A percentile compares a stretch with the other conserved stretches of the same genome.
Evolutionary conservation across 345 rosid species (phyloP).

Genomic region (Cardamine occulta): DNA sequence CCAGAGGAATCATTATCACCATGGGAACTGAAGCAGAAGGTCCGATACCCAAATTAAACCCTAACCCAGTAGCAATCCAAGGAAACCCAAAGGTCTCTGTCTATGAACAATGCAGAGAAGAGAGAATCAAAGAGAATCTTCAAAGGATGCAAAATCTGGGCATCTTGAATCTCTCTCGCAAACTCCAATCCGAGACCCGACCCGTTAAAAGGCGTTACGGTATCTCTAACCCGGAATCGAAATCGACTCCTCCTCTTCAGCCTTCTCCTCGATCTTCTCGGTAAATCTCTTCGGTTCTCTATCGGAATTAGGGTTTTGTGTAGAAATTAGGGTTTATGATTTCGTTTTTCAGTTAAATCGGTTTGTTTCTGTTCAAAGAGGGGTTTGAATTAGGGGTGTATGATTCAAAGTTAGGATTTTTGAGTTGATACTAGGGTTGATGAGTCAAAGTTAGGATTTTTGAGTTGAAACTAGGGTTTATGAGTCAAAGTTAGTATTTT

Average conservation of each 20-base stretch:
- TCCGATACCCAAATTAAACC: conserved; percentile 5
- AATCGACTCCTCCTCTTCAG: conserved; percentile 36
- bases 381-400: not conserved
- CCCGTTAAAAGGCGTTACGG: conserved; percentile 44
- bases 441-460: not conserved
- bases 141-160: conserved; percentile 78
- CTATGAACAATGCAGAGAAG: conserved; percentile 78
- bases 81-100: conserved; percentile 42
- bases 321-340: not conserved
- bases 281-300: conserved; percentile 42
- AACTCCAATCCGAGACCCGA: conserved; percentile 48
- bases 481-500: not conserved
- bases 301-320: not conserved
- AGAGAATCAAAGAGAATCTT: conserved; percentile 75
- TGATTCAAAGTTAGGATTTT: not conserved
- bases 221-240: conserved; percentile 18
- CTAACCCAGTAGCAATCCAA: conserved; percentile 1
- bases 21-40: conserved; percentile 20
- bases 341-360: not conserved
- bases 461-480: not conserved
- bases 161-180: conserved; percentile 61
- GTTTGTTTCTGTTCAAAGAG: not conserved
- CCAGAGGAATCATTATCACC: conserved; percentile 6
- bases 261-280: conserved; percentile 78
- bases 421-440: not conserved